Evolutionary conservation across 108 stramenopile genomes (phyloP).

Genomic region (Skeletonema grethae): DNA sequence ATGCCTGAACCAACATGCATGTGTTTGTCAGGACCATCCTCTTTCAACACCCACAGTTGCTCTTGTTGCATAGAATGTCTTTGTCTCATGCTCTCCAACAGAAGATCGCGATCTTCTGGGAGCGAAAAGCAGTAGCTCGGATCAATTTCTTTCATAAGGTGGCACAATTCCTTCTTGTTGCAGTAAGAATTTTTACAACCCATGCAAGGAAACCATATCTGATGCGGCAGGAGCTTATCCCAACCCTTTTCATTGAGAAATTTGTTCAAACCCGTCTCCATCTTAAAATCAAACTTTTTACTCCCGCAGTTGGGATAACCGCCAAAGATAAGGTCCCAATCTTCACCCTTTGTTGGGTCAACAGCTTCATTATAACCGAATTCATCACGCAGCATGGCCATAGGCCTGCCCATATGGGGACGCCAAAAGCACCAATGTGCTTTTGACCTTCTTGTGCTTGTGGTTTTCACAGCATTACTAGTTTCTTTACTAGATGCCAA

Average conservation of each 20-base stretch:
- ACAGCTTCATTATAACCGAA: constrained; percentile 10
- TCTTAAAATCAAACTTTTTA: constrained; percentile 8
- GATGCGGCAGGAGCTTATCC: constrained; percentile 8
- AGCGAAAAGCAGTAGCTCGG: constrained; percentile 2
- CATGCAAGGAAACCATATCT: constrained; percentile 21
- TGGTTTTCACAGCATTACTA: too few relatives aligned
- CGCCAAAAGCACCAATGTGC: neutral
- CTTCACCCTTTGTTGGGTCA: neutral
- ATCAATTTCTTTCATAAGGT: constrained; percentile 2
- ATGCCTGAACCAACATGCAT: constrained; percentile 7
- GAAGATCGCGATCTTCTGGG: constrained; percentile 6
- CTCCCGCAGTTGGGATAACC: constrained; percentile 13
- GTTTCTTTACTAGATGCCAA: too few relatives aligned
- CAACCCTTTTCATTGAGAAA: constrained; percentile 1
- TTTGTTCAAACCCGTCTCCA: constrained; percentile 13
- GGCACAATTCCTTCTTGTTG: constrained; percentile 12
- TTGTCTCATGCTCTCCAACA: neutral
- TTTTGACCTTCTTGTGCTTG: neutral
- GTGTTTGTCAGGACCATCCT: constrained; percentile 4
- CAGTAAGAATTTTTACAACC: constrained; percentile 5
- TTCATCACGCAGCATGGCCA: neutral
- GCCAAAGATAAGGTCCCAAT: constrained; percentile 20
- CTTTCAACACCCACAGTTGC: constrained; percentile 11
- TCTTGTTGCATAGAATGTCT: neutral
- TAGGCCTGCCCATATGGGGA: neutral